phyloP scores from a whole-genome alignment of 2,329 filamentous ascomycete genomes.

The Acrodontium crateriforme region DNA sequence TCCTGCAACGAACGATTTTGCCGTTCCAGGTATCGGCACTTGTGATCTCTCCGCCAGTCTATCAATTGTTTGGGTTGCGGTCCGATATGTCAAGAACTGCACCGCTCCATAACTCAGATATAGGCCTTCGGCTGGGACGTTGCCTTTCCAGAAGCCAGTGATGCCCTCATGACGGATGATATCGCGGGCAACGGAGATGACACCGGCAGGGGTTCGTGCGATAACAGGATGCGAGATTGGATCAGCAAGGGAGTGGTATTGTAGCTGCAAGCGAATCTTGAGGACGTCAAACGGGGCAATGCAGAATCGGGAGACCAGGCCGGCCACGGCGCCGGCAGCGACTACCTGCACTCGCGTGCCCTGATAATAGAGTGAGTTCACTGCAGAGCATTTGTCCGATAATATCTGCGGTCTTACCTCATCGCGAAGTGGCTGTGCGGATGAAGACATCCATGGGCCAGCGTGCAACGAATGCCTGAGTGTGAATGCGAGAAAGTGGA shows the following conservation, averaged over 20 bases:
- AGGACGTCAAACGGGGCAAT: slow-evolving; percentile 93
- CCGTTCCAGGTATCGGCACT: slow-evolving; percentile 49
- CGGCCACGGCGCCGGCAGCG: slow-evolving; percentile 56
- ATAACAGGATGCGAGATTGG: slow-evolving; percentile 43
- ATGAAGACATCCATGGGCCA: slow-evolving; percentile 55
- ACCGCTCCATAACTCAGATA: slow-evolving; percentile 82
- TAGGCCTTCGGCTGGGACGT: slow-evolving; percentile 85
- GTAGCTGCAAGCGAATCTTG: slow-evolving; percentile 93
- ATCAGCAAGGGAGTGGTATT: slow-evolving; percentile 70
- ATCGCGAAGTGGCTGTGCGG: slow-evolving; percentile 53
- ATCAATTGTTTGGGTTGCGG: slow-evolving; percentile 53
- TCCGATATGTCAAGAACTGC: slow-evolving; percentile 83
- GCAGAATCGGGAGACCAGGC: slow-evolving; percentile 83
- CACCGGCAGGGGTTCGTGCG: slow-evolving; percentile 11
- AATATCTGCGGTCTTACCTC: slow-evolving; percentile 42
- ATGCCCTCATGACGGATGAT: slow-evolving; percentile 74
- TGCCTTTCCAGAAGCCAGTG: slow-evolving; percentile 88
- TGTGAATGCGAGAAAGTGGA: too few species aligned
- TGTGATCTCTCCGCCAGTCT: slow-evolving; percentile 29
- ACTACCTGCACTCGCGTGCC: slow-evolving; percentile 54
- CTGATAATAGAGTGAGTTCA: too few species aligned
- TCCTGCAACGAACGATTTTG: slow-evolving; percentile 70
- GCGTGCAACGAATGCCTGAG: too few species aligned
- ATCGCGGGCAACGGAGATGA: slow-evolving; percentile 31
- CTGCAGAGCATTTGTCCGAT: too few species aligned